phyloP scores from a whole-genome alignment of 805 yeast genomes.

The Hanseniaspora meyeri region DNA sequence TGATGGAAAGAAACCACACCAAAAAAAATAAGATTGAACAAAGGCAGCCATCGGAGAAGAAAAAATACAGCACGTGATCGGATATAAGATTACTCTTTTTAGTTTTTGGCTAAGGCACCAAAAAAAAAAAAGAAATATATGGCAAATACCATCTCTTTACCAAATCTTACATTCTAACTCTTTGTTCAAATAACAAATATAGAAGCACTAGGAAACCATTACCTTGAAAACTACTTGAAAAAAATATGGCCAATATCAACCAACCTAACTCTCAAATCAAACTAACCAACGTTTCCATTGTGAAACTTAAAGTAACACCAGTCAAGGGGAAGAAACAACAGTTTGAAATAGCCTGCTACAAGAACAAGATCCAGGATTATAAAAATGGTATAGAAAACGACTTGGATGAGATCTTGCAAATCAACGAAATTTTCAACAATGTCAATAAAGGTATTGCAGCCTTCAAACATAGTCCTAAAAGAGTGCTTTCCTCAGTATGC shows the following conservation, averaged over 20 bases:
- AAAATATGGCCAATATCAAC: constrained; percentile 39
- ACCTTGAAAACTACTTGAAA: too few relatives aligned
- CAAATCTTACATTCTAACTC: too few relatives aligned
- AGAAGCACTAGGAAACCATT: too few relatives aligned
- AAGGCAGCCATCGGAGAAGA: too few relatives aligned
- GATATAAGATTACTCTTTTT: too few relatives aligned
- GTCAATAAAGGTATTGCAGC: constrained; percentile 92
- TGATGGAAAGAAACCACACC: too few relatives aligned
- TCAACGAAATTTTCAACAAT: constrained; percentile 84
- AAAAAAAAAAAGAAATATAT: too few relatives aligned
- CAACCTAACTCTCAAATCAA: constrained; percentile 86
- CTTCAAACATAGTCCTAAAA: constrained; percentile 70
- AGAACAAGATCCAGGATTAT: constrained; percentile 93
- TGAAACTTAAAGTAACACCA: constrained; percentile 40
- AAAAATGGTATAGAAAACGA: constrained; percentile 62
- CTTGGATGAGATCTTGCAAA: constrained; percentile 87
- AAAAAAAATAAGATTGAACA: too few relatives aligned
- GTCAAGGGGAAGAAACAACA: constrained; percentile 72
- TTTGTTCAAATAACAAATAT: too few relatives aligned
- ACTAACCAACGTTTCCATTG: constrained; percentile 87
- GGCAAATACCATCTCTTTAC: too few relatives aligned
- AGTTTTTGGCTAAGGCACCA: too few relatives aligned
- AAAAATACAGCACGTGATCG: too few relatives aligned
- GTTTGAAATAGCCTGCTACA: constrained; percentile 92
- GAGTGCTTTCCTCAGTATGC: constrained; percentile 28